Conservation (phyloP, 352 stramenopile species). For the Phytopythium mirpurense region DNA sequence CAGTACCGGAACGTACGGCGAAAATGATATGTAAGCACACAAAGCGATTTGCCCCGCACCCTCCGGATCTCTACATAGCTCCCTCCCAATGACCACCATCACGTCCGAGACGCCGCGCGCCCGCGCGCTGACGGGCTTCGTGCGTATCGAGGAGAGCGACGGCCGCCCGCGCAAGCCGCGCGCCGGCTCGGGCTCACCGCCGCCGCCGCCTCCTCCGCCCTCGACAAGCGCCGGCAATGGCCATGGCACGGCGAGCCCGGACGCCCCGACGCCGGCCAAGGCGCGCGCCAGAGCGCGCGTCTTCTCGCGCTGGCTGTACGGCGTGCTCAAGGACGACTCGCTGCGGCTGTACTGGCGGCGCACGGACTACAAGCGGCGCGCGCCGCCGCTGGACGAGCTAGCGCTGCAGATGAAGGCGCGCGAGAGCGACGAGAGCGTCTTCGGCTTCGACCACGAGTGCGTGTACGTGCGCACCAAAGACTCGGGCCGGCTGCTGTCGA, state of each 20-base stretch:
- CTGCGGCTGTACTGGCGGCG: constrained; percentile 49
- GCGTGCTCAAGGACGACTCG: constrained; percentile 32
- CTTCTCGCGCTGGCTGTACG: constrained; percentile 55
- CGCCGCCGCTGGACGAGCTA: constrained; percentile 35
- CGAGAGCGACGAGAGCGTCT: constrained; percentile 43
- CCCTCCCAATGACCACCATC: neutral
- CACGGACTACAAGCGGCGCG: constrained; percentile 52
- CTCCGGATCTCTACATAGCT: neutral
- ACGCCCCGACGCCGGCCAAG: constrained; percentile 16
- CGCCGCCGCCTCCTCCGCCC: constrained; percentile 14
- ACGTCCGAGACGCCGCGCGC: neutral
- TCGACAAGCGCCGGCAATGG: no score
- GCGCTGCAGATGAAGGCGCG: constrained; percentile 31
- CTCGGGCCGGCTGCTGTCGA: constrained; percentile 30
- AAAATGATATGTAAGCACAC: no score
- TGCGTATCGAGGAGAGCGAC: constrained; percentile 46
- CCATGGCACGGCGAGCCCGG: no score
- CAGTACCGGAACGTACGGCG: no score
- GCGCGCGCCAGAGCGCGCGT: constrained; percentile 28
- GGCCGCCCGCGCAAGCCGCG: constrained; percentile 18
- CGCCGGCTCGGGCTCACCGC: constrained; percentile 19
- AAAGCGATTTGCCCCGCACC: constrained; percentile 1
- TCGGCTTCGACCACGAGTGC: constrained; percentile 56
- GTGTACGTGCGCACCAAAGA: constrained; percentile 44
- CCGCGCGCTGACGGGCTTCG: constrained; percentile 35